Base-by-base conservation (phyloP, 805 yeast genomes). In the Lachancea sp. region DNA sequence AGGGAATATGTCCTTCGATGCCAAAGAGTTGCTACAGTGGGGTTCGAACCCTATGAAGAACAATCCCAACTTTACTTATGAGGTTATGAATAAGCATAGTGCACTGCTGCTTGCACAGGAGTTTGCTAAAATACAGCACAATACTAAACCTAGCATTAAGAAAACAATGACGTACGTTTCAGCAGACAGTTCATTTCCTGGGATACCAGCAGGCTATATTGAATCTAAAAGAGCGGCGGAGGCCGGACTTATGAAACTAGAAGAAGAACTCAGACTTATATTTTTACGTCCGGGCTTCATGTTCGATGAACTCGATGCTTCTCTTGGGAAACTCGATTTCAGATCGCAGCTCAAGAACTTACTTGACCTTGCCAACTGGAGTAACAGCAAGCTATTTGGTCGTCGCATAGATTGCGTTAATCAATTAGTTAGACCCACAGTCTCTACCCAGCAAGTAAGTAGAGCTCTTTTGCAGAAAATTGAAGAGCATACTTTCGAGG, bases 241-340 rank as follows among this genome's bases (percentile, higher is more conserved):
- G 56, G 58, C 60, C 18, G 80, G 75, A 48, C 58, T 77, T 16
- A 38, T 59, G 41, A 57, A 68, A 20, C 64, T 74, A 16, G 63
- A 67, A n/a, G 55, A 60, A 2, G 18, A 41, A 11, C 56, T 56
- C 1, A 70, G 90, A 42, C 66, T 82, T 0, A 75, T 88, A 2
- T 57, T 83, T 12, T 46, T 84, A 61, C 70, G 96, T 45, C 96
- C 96, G 0, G 94, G 94, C 0, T 77, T 87, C 50, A 79, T 88
- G 88, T 83, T 65, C 53, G 94, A 85, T 54, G 75, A 69, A 26
- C 54, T 53, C 31, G 47, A 52, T 5, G 51, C 54, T 23, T 64
- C 64, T 35, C 51, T 61, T 19, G 61, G 85, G 41, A 42, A 64
- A 1, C 22, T 34, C 4, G 52, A 52, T 33, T 41, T 49, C 13